These are phyloP conservation scores for Solanum pimpinellifolium DNA, from an alignment of 257 asterid species.

Conservation along the genomic window DNA sequence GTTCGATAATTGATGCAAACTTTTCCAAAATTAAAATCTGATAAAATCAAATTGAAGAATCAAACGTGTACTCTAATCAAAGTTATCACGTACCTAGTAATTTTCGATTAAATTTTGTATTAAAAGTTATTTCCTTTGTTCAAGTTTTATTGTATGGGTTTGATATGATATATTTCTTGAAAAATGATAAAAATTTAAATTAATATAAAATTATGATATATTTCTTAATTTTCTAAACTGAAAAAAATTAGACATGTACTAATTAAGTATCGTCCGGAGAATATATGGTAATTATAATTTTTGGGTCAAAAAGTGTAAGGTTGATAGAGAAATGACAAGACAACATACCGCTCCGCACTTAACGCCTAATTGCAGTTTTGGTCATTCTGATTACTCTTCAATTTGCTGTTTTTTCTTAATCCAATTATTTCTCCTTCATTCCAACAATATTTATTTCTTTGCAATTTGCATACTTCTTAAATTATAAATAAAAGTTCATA, in stretches of 20 bases:
- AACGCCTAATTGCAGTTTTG: background rate
- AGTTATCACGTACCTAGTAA: background rate
- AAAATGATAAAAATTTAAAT: too few relatives aligned
- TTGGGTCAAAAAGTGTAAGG: background rate
- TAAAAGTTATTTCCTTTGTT: background rate
- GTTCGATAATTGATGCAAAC: background rate
- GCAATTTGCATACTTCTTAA: too few relatives aligned
- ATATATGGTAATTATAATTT: background rate
- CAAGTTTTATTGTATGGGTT: too few relatives aligned
- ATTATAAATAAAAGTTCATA: too few relatives aligned
- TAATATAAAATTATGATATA: too few relatives aligned
- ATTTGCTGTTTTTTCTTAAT: background rate
- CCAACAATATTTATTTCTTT: too few relatives aligned
- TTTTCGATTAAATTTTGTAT: too few relatives aligned
- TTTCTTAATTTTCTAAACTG: too few relatives aligned
- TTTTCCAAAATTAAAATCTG: background rate
- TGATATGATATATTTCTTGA: too few relatives aligned
- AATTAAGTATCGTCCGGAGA: background rate
- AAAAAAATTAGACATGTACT: background rate
- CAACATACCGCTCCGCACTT: background rate
- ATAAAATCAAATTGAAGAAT: background rate
- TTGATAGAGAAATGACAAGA: background rate
- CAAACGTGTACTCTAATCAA: too few relatives aligned
- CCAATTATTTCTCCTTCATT: background rate
- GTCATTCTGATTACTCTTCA: background rate